Evolutionary conservation across 805 yeast species (phyloP).

Genomic region (Starmerella bombicola): DNA sequence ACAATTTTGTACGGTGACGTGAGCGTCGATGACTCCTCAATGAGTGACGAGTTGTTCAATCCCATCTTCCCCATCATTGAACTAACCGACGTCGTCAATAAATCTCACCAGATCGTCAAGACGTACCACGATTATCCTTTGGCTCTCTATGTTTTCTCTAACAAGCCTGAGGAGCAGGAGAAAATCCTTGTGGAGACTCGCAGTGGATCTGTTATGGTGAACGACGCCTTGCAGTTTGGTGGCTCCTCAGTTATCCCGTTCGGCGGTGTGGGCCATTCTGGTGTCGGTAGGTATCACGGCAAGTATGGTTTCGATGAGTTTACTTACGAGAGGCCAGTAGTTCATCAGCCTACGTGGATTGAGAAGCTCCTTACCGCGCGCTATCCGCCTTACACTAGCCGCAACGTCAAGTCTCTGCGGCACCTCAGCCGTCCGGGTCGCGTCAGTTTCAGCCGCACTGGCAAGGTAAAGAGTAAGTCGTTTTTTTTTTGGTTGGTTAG

Average conservation of each 20-base stretch:
- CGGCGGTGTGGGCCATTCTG: conserved; percentile 84
- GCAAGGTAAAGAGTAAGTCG: conserved; percentile 10
- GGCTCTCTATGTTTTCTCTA: conserved; percentile 60
- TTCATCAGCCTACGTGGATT: conserved; percentile 52
- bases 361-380: conserved; percentile 49
- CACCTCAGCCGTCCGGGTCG: conserved; percentile 11
- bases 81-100: conserved; percentile 31
- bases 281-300: conserved; percentile 77
- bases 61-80: conserved; percentile 69
- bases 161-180: conserved; percentile 36
- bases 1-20: conserved; percentile 52
- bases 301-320: conserved; percentile 54
- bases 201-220: conserved; percentile 59
- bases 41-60: conserved; percentile 72
- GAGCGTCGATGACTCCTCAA: conserved; percentile 50
- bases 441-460: conserved; percentile 12
- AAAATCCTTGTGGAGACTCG: conserved; percentile 43
- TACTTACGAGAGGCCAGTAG: conserved; percentile 57
- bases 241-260: conserved; percentile 63
- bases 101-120: conserved; percentile 26
- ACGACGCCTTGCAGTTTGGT: conserved; percentile 62
- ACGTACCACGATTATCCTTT: conserved; percentile 57
- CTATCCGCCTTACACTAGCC: conserved; percentile 46
- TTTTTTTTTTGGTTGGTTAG: conserved; percentile 2
- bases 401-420: conserved; percentile 27